Percentiles rank a stretch among this genome's conserved stretches.
These are phyloP conservation scores for Ustilaginoidea virens DNA, from an alignment of 2,329 filamentous ascomycete species.

Conservation along the genomic window DNA sequence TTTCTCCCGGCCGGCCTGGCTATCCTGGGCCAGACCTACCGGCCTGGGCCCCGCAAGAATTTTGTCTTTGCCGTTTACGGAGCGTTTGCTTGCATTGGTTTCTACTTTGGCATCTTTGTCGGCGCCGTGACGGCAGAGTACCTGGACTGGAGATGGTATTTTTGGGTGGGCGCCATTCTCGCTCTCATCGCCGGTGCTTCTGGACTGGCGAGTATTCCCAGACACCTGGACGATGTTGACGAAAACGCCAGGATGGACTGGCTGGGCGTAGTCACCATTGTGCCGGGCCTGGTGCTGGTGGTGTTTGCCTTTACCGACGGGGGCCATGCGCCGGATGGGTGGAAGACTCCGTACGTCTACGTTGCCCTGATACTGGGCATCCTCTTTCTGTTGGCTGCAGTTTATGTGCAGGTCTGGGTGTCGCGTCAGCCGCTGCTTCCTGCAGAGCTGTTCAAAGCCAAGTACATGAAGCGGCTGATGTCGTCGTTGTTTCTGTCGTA, in stretches of 20 bases:
- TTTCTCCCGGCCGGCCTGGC: slow-evolving; percentile 54
- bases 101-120: slow-evolving; percentile 52
- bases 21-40: slow-evolving; percentile 53
- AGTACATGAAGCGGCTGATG: slow-evolving; percentile 50
- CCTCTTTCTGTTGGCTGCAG: slow-evolving; percentile 39
- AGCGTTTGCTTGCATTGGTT: slow-evolving; percentile 41
- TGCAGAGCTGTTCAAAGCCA: slow-evolving; percentile 50
- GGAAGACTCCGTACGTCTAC: slow-evolving; percentile 60
- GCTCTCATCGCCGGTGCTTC: slow-evolving; percentile 31
- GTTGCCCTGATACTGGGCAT: slow-evolving; percentile 48
- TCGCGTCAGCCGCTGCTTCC: slow-evolving; percentile 54
- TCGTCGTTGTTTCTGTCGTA: slow-evolving; percentile 50
- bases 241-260: slow-evolving; percentile 46
- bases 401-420: slow-evolving; percentile 61
- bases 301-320: slow-evolving; percentile 65
- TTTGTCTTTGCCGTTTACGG: slow-evolving; percentile 46
- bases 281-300: slow-evolving; percentile 50
- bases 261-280: slow-evolving; percentile 42
- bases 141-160: slow-evolving; percentile 53
- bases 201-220: slow-evolving; percentile 23
- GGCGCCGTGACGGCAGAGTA: slow-evolving; percentile 47
- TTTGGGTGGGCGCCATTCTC: slow-evolving; percentile 42
- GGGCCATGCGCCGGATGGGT: slow-evolving; percentile 50
- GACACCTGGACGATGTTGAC: slow-evolving; percentile 12
- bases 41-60: slow-evolving; percentile 58